phyloP scores from a whole-genome alignment of 768 basidiomycete genomes.

The Amanita rimosa region DNA sequence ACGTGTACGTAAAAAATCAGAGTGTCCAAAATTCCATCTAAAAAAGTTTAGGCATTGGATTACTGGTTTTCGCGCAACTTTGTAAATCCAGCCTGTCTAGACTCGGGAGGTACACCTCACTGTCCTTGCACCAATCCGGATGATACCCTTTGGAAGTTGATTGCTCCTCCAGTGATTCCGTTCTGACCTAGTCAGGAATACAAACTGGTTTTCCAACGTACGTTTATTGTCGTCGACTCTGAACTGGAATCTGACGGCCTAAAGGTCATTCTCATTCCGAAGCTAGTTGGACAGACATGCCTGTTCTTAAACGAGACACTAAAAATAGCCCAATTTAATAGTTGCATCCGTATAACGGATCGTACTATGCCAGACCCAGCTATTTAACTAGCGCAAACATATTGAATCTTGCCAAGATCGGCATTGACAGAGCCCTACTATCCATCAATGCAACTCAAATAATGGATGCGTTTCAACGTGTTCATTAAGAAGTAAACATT shows the following conservation, averaged over 20 bases:
- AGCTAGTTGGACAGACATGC: conserved; percentile 20
- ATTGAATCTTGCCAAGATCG: conserved; percentile 53
- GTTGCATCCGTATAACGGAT: conserved; percentile 42
- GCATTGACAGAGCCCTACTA: conserved; percentile 36
- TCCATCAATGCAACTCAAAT: conserved; percentile 30
- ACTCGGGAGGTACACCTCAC: conserved; percentile 33
- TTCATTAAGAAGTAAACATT: conserved; percentile 25
- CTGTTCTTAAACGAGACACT: conserved; percentile 29
- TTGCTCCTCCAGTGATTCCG: conserved; percentile 45
- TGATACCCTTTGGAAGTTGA: no score
- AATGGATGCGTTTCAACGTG: conserved; percentile 33
- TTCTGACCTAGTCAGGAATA: conserved; percentile 34
- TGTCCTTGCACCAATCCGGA: no score
- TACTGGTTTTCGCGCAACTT: conserved; percentile 58
- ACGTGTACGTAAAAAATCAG: conserved; percentile 29
- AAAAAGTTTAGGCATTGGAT: conserved; percentile 41
- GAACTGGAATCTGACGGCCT: background rate
- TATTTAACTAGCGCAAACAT: conserved; percentile 54
- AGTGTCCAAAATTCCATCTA: conserved; percentile 28
- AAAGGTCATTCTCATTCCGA: conserved; percentile 52
- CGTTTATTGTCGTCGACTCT: conserved; percentile 8
- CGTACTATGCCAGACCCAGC: conserved; percentile 37
- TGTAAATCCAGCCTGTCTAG: conserved; percentile 39
- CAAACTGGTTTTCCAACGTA: conserved; percentile 56
- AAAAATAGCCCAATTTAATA: conserved; percentile 24